These are phyloP conservation scores for Lachancea thermotolerans DNA, from an alignment of 805 yeast species.

Conservation along the genomic window DNA sequence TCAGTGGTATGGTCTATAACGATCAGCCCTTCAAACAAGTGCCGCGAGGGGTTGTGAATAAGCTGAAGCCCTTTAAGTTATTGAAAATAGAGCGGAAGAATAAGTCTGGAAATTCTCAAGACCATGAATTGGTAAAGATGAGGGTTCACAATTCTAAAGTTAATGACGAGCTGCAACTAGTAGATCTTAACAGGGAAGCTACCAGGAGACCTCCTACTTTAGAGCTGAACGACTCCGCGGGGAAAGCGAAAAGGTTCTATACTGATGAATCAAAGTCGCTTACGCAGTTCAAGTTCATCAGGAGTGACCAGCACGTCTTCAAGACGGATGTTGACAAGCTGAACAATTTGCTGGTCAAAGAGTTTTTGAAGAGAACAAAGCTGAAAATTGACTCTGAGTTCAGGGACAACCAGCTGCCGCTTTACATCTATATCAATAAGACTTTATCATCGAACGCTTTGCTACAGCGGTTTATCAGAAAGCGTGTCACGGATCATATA, in stretches of 20 bases:
- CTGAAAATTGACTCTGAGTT: slow-evolving; percentile 20
- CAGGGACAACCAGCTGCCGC: slow-evolving; percentile 16
- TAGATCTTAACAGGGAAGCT: slow-evolving; percentile 15
- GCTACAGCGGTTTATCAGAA: slow-evolving; percentile 16
- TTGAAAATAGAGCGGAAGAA: slow-evolving; percentile 72
- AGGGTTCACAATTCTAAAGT: slow-evolving; percentile 30
- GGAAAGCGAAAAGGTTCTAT: slow-evolving; percentile 12
- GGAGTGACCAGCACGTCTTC: slow-evolving; percentile 21
- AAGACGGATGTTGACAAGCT: slow-evolving; percentile 18
- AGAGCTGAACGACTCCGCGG: background rate
- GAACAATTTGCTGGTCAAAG: slow-evolving; percentile 18
- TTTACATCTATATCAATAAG: slow-evolving; percentile 23
- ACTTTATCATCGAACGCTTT: slow-evolving; percentile 14
- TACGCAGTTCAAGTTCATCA: slow-evolving; percentile 22
- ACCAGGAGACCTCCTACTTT: background rate
- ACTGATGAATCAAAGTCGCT: slow-evolving; percentile 14
- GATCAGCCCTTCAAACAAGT: slow-evolving; percentile 31
- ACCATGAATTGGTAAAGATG: slow-evolving; percentile 45
- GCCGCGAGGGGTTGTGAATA: slow-evolving; percentile 33
- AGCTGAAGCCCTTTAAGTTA: slow-evolving; percentile 33
- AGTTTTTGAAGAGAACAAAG: slow-evolving; percentile 20
- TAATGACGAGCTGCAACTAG: slow-evolving; percentile 26
- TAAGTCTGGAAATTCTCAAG: slow-evolving; percentile 67
- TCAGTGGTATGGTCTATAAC: slow-evolving; percentile 32
- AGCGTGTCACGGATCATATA: slow-evolving; percentile 17